Conservation (phyloP, 2,329 filamentous ascomycete species). For the Paracoccidioides brasiliensis region DNA sequence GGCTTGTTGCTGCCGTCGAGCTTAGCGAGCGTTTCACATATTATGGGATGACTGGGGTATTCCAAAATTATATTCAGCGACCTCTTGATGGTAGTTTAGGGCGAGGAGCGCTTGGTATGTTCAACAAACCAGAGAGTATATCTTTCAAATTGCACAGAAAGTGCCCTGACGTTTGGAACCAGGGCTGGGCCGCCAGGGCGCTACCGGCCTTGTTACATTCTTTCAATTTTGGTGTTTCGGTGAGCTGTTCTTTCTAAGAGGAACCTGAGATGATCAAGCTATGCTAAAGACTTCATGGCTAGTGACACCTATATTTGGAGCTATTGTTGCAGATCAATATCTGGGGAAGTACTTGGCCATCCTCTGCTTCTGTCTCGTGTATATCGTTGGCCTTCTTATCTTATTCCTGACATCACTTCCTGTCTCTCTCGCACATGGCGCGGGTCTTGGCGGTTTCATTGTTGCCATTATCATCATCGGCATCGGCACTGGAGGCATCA, state of each 20-base stretch:
- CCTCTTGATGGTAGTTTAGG: conserved; percentile 27
- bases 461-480: conserved; percentile 49
- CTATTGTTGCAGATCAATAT: conserved; percentile 47
- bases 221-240: conserved; percentile 45
- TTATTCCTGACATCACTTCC: conserved; percentile 45
- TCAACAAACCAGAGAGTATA: not conserved
- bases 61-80: conserved; percentile 43
- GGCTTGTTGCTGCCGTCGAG: conserved; percentile 45
- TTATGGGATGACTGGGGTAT: conserved; percentile 42
- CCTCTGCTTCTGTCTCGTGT: conserved; percentile 42
- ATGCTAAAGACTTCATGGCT: not conserved
- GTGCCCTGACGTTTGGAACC: not conserved
- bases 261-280: not conserved
- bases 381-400: conserved; percentile 44
- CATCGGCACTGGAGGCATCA: conserved; percentile 54
- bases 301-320: conserved; percentile 46
- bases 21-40: conserved; percentile 47
- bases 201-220: conserved; percentile 40
- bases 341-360: conserved; percentile 50
- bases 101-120: conserved; percentile 29
- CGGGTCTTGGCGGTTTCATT: conserved; percentile 43
- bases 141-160: not conserved
- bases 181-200: conserved; percentile 29
- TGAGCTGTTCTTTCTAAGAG: conserved; percentile 10
- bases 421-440: conserved; percentile 35